Evolutionary conservation across 1,284 basidiomycete species (phyloP).

Genomic region (Cryptococcus neoformans): DNA sequence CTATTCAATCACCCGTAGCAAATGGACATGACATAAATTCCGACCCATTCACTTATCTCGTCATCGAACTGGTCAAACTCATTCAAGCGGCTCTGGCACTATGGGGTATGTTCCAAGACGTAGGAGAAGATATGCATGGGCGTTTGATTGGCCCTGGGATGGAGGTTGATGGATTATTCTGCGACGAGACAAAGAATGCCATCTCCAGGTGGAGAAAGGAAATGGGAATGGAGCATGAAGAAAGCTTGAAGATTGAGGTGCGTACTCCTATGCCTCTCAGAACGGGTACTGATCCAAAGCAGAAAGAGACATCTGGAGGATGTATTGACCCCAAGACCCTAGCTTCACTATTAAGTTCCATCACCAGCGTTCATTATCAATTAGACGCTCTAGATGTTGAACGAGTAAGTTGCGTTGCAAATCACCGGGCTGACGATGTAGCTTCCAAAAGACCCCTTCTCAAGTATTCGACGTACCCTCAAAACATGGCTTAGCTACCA

Average conservation of each 20-base stretch:
- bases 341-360: slow-evolving; percentile 34
- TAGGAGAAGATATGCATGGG: slow-evolving; percentile 19
- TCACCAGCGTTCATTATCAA: slow-evolving; percentile 41
- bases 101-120: slow-evolving; percentile 34
- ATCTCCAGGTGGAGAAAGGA: slow-evolving; percentile 35
- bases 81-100: slow-evolving; percentile 38
- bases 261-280: neutral
- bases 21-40: slow-evolving; percentile 10
- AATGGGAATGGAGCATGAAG: slow-evolving; percentile 47
- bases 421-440: neutral
- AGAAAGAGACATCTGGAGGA: slow-evolving; percentile 46
- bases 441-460: slow-evolving; percentile 44
- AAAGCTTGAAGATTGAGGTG: slow-evolving; percentile 39
- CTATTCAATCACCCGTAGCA: neutral
- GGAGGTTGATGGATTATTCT: slow-evolving; percentile 43
- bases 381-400: slow-evolving; percentile 36
- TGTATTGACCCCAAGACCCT: slow-evolving; percentile 45
- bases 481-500: slow-evolving; percentile 30
- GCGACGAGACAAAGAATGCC: slow-evolving; percentile 46
- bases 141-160: slow-evolving; percentile 15
- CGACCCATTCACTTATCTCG: slow-evolving; percentile 36
- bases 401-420: slow-evolving; percentile 14
- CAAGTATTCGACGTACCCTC: slow-evolving; percentile 30
- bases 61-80: slow-evolving; percentile 41
- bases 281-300: neutral